phyloP scores from a whole-genome alignment of 192 early-diverging fungal genomes.

The Umbelopsis vinacea region DNA sequence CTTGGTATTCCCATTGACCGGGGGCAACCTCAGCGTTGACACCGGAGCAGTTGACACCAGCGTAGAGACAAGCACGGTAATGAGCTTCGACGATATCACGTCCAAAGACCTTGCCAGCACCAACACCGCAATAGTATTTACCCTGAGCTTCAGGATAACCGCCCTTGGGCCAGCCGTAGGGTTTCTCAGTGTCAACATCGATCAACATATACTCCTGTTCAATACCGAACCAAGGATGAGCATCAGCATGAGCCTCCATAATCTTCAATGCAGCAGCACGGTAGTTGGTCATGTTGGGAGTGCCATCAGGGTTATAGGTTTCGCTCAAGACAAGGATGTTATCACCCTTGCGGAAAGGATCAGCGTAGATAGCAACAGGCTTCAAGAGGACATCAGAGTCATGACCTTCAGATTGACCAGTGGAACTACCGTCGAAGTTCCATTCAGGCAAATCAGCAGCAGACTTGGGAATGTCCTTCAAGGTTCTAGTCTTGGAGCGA shows the following conservation, averaged over 20 bases:
- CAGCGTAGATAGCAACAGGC: slow-evolving; percentile 51
- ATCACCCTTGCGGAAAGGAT: slow-evolving; percentile 59
- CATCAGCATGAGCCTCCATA: slow-evolving; percentile 45
- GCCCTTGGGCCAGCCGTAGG: slow-evolving; percentile 60
- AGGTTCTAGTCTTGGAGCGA: slow-evolving; percentile 54
- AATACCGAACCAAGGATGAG: slow-evolving; percentile 59
- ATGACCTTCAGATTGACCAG: slow-evolving; percentile 56
- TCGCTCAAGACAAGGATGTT: slow-evolving; percentile 59
- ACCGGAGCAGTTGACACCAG: slow-evolving; percentile 60
- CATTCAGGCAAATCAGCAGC: slow-evolving; percentile 52
- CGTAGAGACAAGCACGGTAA: slow-evolving; percentile 58
- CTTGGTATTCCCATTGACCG: slow-evolving; percentile 61
- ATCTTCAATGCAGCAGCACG: slow-evolving; percentile 43
- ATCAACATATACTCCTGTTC: slow-evolving; percentile 62
- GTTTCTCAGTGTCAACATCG: slow-evolving; percentile 47
- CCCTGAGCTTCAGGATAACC: slow-evolving; percentile 62
- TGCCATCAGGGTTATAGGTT: slow-evolving; percentile 60
- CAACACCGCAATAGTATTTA: slow-evolving; percentile 61
- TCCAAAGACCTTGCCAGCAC: slow-evolving; percentile 54
- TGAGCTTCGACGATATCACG: slow-evolving; percentile 63
- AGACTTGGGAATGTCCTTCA: slow-evolving; percentile 36
- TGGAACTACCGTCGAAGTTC: slow-evolving; percentile 63
- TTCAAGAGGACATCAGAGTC: slow-evolving; percentile 58
- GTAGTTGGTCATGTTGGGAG: slow-evolving; percentile 56
- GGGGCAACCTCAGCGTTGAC: slow-evolving; percentile 61